Evolutionary conservation across 495 filamentous ascomycete genomes (phyloP).

Genomic region (Lichenothelia convexa): DNA sequence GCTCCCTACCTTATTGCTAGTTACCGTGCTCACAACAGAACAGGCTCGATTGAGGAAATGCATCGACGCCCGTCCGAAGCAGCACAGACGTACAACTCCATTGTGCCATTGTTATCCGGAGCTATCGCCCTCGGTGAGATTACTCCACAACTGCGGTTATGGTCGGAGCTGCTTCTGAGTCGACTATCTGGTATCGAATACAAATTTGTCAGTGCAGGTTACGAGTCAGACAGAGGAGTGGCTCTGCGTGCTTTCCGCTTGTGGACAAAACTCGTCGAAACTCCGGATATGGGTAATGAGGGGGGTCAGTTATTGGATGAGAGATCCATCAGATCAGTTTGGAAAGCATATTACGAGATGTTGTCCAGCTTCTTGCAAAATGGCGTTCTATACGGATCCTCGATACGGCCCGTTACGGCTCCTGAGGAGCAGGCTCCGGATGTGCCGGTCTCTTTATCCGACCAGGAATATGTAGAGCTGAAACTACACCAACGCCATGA

Average conservation of each 20-base stretch:
- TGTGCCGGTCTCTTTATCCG: constrained; percentile 3
- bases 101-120: constrained; percentile 40
- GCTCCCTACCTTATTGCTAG: too few species aligned
- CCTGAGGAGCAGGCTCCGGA: constrained; percentile 6
- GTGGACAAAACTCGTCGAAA: constrained; percentile 42
- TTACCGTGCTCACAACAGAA: too few species aligned
- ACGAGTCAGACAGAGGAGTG: constrained; percentile 24
- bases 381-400: constrained; percentile 19
- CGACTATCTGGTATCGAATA: too few species aligned
- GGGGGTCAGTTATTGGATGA: not conserved
- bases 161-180: constrained; percentile 60
- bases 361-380: constrained; percentile 46
- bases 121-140: constrained; percentile 19
- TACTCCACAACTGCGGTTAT: constrained; percentile 42
- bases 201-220: constrained; percentile 39
- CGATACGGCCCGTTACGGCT: not conserved
- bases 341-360: constrained; percentile 63
- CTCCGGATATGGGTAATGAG: not conserved
- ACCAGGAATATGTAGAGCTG: constrained; percentile 16
- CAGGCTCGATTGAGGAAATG: too few species aligned
- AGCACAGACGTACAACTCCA: constrained; percentile 40
- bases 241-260: constrained; percentile 39
- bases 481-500: constrained; percentile 51
- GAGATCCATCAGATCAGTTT: constrained; percentile 36
- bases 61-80: constrained; percentile 36